Percentiles rank a stretch among this genome's conserved stretches.
phyloP scores from a whole-genome alignment of 495 filamentous ascomycete genomes.

The Neurospora sp. region DNA sequence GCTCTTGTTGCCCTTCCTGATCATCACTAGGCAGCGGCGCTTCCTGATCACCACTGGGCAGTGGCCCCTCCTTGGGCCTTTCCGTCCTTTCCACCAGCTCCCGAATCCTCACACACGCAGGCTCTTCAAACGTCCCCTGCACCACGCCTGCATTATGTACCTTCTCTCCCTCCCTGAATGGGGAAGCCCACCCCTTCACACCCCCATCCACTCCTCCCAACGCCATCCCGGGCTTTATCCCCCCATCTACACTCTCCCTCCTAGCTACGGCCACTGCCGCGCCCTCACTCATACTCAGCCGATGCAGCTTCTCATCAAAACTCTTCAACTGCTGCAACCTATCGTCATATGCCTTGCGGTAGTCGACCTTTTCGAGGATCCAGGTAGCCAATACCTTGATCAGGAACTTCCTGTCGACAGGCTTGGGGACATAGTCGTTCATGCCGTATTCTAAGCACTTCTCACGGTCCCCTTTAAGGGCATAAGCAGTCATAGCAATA shows the following conservation, averaged over 20 bases:
- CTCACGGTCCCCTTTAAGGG: slow-evolving; percentile 50
- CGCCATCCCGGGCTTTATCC: neutral
- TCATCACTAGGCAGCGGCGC: neutral
- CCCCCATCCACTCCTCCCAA: neutral
- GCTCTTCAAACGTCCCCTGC: neutral
- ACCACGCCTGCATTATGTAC: neutral
- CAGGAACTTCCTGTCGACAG: slow-evolving; percentile 37
- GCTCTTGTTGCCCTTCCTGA: neutral
- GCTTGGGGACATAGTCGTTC: slow-evolving; percentile 54
- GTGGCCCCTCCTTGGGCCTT: neutral
- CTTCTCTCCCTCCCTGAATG: neutral
- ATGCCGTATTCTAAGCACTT: slow-evolving; percentile 50
- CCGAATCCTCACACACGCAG: neutral
- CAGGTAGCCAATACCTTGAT: slow-evolving; percentile 37
- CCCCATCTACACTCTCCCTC: neutral
- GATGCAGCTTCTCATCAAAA: neutral
- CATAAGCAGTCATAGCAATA: slow-evolving; percentile 55
- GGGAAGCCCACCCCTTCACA: neutral
- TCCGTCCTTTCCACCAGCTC: neutral
- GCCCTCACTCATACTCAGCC: neutral
- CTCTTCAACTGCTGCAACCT: neutral
- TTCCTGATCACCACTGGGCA: neutral
- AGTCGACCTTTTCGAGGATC: slow-evolving; percentile 12
- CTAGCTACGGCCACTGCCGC: neutral
- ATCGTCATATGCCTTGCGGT: neutral